phyloP scores from a whole-genome alignment of 2,329 filamentous ascomycete genomes.

The Sphaerostilbella broomeana region DNA sequence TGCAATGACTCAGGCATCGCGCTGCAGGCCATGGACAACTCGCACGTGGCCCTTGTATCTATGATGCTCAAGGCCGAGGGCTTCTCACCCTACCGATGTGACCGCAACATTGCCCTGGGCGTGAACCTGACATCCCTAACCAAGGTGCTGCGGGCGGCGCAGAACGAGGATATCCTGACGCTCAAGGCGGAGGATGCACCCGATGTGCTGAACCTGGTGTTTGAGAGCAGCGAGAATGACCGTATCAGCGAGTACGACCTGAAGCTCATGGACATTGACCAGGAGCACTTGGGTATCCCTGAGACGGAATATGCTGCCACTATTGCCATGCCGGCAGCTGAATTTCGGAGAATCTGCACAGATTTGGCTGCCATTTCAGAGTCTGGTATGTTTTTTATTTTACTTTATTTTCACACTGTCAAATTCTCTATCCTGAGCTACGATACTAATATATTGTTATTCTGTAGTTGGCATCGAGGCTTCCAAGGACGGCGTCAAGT shows the following conservation, averaged over 20 bases:
- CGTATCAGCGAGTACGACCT: constrained; percentile 98
- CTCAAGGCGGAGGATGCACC: constrained; percentile 96
- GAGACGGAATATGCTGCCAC: constrained; percentile 97
- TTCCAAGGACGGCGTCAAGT: constrained; percentile 95
- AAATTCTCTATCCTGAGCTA: no score
- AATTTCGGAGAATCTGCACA: constrained; percentile 92
- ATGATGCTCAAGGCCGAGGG: constrained; percentile 97
- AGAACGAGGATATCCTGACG: constrained; percentile 90
- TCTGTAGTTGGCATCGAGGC: constrained; percentile 83
- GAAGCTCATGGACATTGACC: constrained; percentile 99
- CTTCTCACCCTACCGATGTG: constrained; percentile 94
- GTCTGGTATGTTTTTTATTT: constrained; percentile 78
- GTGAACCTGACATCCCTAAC: constrained; percentile 95
- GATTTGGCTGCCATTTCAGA: constrained; percentile 90
- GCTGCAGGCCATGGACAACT: constrained; percentile 99
- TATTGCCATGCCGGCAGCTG: constrained; percentile 76
- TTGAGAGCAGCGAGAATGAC: constrained; percentile 84
- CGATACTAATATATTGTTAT: no score
- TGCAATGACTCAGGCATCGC: constrained; percentile 99
- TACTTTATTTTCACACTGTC: no score
- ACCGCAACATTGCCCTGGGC: constrained; percentile 96
- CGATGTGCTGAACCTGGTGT: constrained; percentile 90
- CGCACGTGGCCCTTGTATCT: constrained; percentile 94
- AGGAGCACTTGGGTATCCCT: constrained; percentile 97
- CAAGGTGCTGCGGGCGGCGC: constrained; percentile 91